A percentile compares a stretch with the other conserved stretches of the same genome.
These are phyloP conservation scores for Boletus subcaerulescens DNA, from an alignment of 768 basidiomycete species.

Conservation along the genomic window DNA sequence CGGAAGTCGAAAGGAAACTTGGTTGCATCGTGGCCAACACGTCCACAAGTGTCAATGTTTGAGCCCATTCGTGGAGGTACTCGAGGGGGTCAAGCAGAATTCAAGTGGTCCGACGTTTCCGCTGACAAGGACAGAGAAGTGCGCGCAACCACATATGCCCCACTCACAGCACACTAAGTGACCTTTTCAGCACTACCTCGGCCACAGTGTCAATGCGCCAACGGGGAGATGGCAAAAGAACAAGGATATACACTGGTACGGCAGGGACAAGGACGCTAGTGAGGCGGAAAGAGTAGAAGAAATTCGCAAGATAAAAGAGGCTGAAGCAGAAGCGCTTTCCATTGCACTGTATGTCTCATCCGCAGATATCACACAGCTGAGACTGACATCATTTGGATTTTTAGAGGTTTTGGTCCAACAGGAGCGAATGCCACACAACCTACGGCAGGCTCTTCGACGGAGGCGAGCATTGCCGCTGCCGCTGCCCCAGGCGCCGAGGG, in stretches of 20 bases:
- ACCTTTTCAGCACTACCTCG: constrained; percentile 77
- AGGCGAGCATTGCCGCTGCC: constrained; percentile 11
- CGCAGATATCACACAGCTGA: background rate
- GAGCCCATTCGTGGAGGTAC: constrained; percentile 88
- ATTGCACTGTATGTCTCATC: constrained; percentile 63
- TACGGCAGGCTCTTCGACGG: constrained; percentile 17
- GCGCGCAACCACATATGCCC: constrained; percentile 7
- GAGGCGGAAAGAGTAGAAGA: constrained; percentile 63
- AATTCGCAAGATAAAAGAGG: constrained; percentile 77
- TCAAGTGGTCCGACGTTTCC: constrained; percentile 88
- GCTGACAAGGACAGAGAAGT: constrained; percentile 95
- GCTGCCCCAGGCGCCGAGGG: constrained; percentile 23
- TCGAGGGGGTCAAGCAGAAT: constrained; percentile 86
- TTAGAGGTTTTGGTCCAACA: constrained; percentile 70
- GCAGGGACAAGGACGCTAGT: constrained; percentile 48
- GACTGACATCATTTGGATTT: constrained; percentile 12
- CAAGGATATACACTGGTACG: constrained; percentile 96
- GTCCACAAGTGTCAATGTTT: constrained; percentile 44
- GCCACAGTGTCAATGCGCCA: constrained; percentile 92
- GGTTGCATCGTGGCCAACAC: background rate
- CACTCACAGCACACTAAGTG: background rate
- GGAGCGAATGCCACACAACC: constrained; percentile 33
- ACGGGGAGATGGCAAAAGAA: constrained; percentile 97
- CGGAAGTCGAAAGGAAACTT: constrained; percentile 12
- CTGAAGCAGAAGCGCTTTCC: constrained; percentile 84